Evolutionary conservation across 2,329 filamentous ascomycete species (phyloP), one percentile per base, ranked within the genome.

Genomic region (Verticillium alfalfae): DNA sequence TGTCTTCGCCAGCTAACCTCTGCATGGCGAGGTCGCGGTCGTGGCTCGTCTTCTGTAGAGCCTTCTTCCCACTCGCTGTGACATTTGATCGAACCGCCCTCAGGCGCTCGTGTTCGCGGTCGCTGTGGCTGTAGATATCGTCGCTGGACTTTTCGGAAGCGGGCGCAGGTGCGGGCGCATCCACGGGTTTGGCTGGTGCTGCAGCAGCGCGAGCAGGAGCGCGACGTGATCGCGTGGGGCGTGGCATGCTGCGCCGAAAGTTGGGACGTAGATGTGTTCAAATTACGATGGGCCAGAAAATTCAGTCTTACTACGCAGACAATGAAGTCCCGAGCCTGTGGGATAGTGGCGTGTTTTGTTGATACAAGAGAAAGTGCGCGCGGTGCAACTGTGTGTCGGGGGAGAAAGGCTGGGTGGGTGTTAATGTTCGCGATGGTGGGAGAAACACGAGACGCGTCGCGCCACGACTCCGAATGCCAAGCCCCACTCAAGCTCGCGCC

Each of bases 11-110:
- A 38, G 69, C 71, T 16, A 79, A 70, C 10, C 70, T 67, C 34
- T 73, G 69, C 54, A 79, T 69, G 6, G 77, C 76, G 3, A 70
- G 70, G 64, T 79, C 75, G 56, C 73, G 73, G 56, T 69, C 70
- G 41, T 61, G 66, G n/a, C 59, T 69, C 15, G 67, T 61, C 15
- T 70, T 67, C 59, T 72, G 59, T 18, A 66, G 68, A 55, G 54
- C 60, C 49, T 65, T 59, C 58, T 45, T 59, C 60, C 62, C 37
- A 16, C 45, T 49, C 36, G 39, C 39, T 16, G 18, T 45, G 3
- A 38, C 31, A 12, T 22, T 26, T n/a, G 15, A 37, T 9, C 34
- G 54, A n/a, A 34, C 39, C 8, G 26, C 18, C 38, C 58, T 52
- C 41, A 45, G 41, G 62, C 34, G 3, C 65, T 56, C 12, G 41